These are phyloP conservation scores for Eimeria mitis DNA, from an alignment of 169 alveolate species.

Conservation along the genomic window DNA sequence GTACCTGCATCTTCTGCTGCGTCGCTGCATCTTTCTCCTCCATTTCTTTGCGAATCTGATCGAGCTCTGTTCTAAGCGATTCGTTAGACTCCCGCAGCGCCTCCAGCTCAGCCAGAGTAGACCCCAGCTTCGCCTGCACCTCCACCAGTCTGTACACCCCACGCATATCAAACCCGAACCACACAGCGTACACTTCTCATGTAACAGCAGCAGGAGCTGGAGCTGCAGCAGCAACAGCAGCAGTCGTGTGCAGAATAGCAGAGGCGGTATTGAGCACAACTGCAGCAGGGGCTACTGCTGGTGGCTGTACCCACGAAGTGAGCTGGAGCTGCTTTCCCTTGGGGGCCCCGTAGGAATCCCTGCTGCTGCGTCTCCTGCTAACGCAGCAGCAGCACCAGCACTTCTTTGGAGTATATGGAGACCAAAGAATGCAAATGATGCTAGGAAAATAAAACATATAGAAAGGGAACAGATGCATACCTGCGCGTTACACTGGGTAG, in stretches of 20 bases:
- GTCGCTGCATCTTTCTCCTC: slow-evolving; percentile 17
- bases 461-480: neutral
- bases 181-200: neutral
- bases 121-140: slow-evolving; percentile 27
- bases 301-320: neutral
- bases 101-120: slow-evolving; percentile 45
- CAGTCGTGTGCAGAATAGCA: neutral
- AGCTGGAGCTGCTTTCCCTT: neutral
- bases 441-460: neutral
- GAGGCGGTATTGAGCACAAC: too few relatives aligned
- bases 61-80: neutral
- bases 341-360: neutral
- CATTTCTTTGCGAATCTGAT: slow-evolving; percentile 4
- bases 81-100: slow-evolving; percentile 36
- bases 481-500: slow-evolving; percentile 3
- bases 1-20: slow-evolving; percentile 5
- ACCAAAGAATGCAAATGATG: neutral
- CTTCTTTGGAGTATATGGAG: neutral
- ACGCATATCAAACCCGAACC: neutral
- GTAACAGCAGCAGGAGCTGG: neutral
- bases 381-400: neutral
- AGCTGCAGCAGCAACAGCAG: neutral
- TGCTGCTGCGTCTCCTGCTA: neutral
- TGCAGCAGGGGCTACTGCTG: neutral
- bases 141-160: slow-evolving; percentile 8